Percentiles rank a stretch among this genome's conserved stretches.
Conservation (phyloP, 305 asterid species). For the Plantago lanceolata region DNA sequence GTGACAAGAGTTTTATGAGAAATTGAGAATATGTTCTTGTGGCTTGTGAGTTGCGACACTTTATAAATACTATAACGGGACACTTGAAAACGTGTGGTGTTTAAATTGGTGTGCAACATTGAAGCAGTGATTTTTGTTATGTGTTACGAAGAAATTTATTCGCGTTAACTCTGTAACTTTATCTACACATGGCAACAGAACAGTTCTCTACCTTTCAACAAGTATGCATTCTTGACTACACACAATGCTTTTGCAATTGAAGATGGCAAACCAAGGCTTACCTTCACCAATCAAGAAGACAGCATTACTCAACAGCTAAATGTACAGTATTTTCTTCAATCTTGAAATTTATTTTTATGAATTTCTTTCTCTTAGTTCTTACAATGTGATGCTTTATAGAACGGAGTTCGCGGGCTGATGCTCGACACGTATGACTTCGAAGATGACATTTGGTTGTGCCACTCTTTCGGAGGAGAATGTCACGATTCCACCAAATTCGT, state of each 20-base stretch:
- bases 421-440: constrained; percentile 71
- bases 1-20: no score
- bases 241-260: constrained; percentile 67
- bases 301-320: constrained; percentile 58
- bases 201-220: constrained; percentile 66
- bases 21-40: no score
- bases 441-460: constrained; percentile 83
- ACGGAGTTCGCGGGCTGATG: constrained; percentile 82
- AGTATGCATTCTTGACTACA: constrained; percentile 66
- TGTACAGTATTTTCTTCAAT: constrained; percentile 27
- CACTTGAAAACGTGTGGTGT: no score
- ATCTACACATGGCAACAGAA: constrained; percentile 38
- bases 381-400: constrained; percentile 28
- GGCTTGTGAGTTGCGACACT: no score
- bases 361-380: no score
- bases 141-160: neutral
- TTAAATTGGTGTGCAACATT: no score
- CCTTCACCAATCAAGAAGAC: constrained; percentile 66
- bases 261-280: constrained; percentile 41
- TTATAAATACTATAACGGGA: no score
- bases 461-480: constrained; percentile 74
- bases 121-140: neutral
- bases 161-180: neutral
- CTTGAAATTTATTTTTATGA: no score
- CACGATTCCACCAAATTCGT: constrained; percentile 73